phyloP scores from a whole-genome alignment of 306 rosid genomes.

The Cicer cuneatum region DNA sequence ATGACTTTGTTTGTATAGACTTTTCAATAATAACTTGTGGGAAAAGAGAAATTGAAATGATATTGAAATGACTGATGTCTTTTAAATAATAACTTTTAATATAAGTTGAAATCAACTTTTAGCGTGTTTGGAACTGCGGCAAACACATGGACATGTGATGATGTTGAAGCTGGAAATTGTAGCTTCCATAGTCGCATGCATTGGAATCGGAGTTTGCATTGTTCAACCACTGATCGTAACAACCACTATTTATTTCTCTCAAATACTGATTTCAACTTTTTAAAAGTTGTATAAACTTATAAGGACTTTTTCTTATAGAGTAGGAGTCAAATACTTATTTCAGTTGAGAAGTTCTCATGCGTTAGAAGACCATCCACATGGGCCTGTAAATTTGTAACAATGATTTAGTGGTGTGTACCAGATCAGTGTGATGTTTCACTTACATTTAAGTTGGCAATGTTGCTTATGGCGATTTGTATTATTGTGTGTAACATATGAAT shows the following conservation, averaged over 20 bases:
- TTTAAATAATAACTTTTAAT: no score
- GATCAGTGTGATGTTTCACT: conserved; percentile 23
- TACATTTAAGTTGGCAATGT: conserved; percentile 17
- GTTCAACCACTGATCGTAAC: no score
- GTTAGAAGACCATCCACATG: background rate
- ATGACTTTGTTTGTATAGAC: background rate
- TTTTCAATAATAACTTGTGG: background rate
- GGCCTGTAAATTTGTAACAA: background rate
- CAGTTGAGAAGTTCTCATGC: background rate
- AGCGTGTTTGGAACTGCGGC: no score
- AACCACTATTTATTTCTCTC: background rate
- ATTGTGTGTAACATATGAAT: conserved; percentile 22
- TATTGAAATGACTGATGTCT: background rate
- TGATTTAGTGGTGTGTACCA: background rate
- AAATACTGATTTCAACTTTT: background rate
- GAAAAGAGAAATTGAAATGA: background rate
- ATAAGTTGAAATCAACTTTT: no score
- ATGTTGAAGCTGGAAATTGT: no score
- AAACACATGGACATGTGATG: no score
- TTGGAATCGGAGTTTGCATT: no score
- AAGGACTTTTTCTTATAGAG: background rate
- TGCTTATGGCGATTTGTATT: conserved; percentile 36
- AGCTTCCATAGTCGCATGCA: no score
- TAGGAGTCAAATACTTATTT: background rate
- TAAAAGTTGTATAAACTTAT: background rate